These are phyloP conservation scores for Penicillium soppii DNA, from an alignment of 495 filamentous ascomycete genomes.

Conservation along the genomic window DNA sequence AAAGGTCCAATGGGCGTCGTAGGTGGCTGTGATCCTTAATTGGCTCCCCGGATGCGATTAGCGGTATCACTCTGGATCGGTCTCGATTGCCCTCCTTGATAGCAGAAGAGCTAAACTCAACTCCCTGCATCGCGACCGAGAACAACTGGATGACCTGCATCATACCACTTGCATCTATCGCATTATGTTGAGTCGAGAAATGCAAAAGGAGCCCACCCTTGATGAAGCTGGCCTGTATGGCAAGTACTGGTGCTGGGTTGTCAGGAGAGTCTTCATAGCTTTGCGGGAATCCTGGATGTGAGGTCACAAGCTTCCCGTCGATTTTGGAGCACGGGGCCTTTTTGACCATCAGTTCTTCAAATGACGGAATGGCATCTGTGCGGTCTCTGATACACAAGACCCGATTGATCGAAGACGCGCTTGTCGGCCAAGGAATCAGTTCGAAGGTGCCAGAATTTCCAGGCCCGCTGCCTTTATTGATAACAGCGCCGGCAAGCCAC, in stretches of 20 bases:
- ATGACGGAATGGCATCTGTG: neutral
- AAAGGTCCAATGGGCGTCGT: neutral
- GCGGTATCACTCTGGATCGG: conserved; percentile 22
- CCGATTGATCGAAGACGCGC: neutral
- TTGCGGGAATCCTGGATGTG: neutral
- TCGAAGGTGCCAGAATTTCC: neutral
- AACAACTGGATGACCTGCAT: conserved; percentile 24
- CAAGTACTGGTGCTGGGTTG: neutral
- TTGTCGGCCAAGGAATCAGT: neutral
- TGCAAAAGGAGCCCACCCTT: conserved; percentile 24
- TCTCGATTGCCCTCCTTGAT: conserved; percentile 30
- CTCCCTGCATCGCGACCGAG: conserved; percentile 17
- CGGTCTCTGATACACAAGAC: neutral
- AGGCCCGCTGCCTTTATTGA: neutral
- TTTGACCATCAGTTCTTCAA: neutral
- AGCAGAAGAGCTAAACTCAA: neutral
- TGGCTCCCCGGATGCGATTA: conserved; percentile 23
- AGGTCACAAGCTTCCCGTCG: neutral
- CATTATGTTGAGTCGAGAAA: conserved; percentile 31
- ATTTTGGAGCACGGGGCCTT: neutral
- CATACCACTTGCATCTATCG: conserved; percentile 28
- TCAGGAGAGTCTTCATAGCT: neutral
- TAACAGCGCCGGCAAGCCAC: neutral
- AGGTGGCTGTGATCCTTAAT: conserved; percentile 30
- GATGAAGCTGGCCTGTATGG: conserved; percentile 33